Conservation (phyloP, 306 rosid genomes). For the Argentina anserina region DNA sequence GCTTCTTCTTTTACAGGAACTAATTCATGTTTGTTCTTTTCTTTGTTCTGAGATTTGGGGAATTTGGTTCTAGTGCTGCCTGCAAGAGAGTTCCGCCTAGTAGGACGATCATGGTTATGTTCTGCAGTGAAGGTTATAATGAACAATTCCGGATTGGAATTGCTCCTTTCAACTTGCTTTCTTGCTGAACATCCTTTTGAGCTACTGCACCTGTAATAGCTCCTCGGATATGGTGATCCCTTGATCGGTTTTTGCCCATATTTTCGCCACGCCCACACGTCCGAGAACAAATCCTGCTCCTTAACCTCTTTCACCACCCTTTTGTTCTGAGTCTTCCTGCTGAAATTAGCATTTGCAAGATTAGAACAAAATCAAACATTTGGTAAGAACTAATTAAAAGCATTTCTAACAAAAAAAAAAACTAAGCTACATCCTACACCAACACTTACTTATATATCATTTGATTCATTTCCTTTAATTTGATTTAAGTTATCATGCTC, state of each 20-base stretch:
- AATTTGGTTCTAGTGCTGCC: conserved; percentile 47
- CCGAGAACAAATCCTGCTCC: conserved; percentile 48
- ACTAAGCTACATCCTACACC: background rate
- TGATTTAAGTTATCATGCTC: background rate
- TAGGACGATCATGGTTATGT: conserved; percentile 70
- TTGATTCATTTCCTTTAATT: background rate
- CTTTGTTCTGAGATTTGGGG: conserved; percentile 5
- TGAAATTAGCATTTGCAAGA: background rate
- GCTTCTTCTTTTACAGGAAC: conserved; percentile 17
- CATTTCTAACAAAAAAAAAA: background rate
- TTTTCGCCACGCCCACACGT: conserved; percentile 93
- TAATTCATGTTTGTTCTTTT: background rate
- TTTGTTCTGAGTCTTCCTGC: conserved; percentile 61
- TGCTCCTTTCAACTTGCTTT: conserved; percentile 81
- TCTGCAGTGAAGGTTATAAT: conserved; percentile 72
- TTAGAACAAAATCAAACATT: background rate
- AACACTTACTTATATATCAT: too few relatives aligned
- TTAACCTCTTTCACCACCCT: conserved; percentile 58
- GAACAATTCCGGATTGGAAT: conserved; percentile 51
- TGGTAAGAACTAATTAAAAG: background rate
- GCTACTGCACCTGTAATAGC: conserved; percentile 85
- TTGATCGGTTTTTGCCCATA: conserved; percentile 97
- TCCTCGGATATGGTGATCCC: conserved; percentile 91
- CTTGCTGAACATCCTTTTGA: conserved; percentile 82
- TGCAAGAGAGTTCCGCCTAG: conserved; percentile 50